Conservation (phyloP, 2,329 filamentous ascomycete genomes). For the Fusarium burgessii region DNA sequence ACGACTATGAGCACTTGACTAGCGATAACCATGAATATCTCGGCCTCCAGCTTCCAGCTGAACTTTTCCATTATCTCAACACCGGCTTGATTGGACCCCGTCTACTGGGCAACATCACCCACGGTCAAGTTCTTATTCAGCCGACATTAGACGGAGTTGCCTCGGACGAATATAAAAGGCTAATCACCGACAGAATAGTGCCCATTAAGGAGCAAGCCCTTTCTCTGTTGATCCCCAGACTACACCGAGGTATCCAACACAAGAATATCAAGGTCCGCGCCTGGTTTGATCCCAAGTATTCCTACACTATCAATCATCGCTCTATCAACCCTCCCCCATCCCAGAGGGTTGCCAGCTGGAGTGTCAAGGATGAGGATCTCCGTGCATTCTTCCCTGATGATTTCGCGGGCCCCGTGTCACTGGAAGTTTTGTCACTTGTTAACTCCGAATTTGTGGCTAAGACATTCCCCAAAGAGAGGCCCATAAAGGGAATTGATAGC, state of each 20-base stretch:
- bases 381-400: constrained; percentile 61
- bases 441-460: constrained; percentile 76
- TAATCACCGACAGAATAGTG: constrained; percentile 80
- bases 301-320: constrained; percentile 75
- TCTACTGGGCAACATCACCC: constrained; percentile 84
- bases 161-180: constrained; percentile 81
- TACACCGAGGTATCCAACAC: constrained; percentile 86
- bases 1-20: constrained; percentile 79
- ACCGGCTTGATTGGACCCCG: constrained; percentile 83
- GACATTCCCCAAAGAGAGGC: constrained; percentile 71
- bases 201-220: constrained; percentile 82
- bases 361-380: constrained; percentile 71
- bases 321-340: constrained; percentile 61
- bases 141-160: constrained; percentile 89
- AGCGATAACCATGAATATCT: constrained; percentile 90
- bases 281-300: constrained; percentile 83
- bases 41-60: constrained; percentile 88
- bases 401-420: constrained; percentile 59
- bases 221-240: constrained; percentile 79
- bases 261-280: constrained; percentile 81
- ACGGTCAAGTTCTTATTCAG: constrained; percentile 79
- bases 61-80: constrained; percentile 91
- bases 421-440: constrained; percentile 75
- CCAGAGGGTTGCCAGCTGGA: constrained; percentile 72
- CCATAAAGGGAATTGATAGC: constrained; percentile 71